Percentiles rank a stretch among this genome's conserved stretches.
Conservation (phyloP, 2,329 filamentous ascomycete genomes). For the Fusarium veterinarium region DNA sequence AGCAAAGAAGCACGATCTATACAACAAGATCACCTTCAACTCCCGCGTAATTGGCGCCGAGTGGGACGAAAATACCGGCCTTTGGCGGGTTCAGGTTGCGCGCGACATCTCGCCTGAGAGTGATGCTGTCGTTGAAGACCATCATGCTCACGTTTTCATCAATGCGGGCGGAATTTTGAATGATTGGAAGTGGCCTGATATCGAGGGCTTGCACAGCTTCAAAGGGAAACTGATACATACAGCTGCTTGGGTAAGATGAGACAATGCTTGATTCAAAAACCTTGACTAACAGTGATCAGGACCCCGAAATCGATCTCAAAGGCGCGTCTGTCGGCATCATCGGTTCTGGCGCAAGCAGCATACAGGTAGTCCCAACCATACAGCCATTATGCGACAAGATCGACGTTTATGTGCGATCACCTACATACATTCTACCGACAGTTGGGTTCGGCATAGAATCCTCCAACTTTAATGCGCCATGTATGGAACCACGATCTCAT, state of each 20-base stretch:
- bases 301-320: neutral
- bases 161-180: conserved; percentile 12
- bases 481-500: fast-evolving
- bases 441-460: neutral
- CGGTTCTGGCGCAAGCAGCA: neutral
- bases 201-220: neutral
- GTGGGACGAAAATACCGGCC: neutral
- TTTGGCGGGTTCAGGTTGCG: neutral
- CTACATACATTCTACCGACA: neutral
- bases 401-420: neutral
- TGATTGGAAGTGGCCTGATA: conserved; percentile 19
- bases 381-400: neutral
- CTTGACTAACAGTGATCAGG: neutral
- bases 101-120: neutral
- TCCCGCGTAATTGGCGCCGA: neutral
- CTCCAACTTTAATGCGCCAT: neutral
- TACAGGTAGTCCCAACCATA: neutral
- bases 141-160: conserved; percentile 4
- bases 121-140: neutral
- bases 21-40: neutral
- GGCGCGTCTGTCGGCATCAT: neutral
- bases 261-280: fast-evolving
- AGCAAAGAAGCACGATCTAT: neutral
- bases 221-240: conserved; percentile 3
- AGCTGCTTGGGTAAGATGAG: conserved; percentile 3